Base-by-base conservation (phyloP, 2,329 filamentous ascomycete genomes). In the Orbilia ellipsospora region DNA sequence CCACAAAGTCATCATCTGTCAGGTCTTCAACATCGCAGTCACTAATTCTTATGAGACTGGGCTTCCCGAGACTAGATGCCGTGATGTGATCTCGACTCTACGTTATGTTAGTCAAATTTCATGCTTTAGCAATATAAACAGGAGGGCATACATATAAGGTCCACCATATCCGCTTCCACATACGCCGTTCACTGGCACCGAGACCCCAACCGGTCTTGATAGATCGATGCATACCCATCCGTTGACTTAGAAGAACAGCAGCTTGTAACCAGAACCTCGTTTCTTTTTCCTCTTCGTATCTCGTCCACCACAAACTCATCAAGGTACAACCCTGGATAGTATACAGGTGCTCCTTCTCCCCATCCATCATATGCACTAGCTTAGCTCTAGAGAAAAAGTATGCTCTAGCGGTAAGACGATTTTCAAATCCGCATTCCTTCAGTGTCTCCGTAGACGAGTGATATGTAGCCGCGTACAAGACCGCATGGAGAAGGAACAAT, bases 101-200 rank as follows among this genome's bases (percentile, higher is more conserved):
- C 8, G 20, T 0, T 23, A 56, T 36, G 31, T 36, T 36, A 18
- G 55, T 73, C 51, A 73, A 63, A 18, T 45, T 16, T 15, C 8
- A 23, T 28, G 4, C 6, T 28, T 7, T 20, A n/a, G n/a, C 2
- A 36, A 26, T 31, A 1, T 45, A 61, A 23, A 36, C 6, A 48
- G 16, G 48, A 16, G 12, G 7, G 36, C 72, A 69, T 75, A 75
- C 72, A 40, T 75, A 75, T 69, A 75, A 55, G 42, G 72, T 75
- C 72, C 72, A 75, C 72, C 72, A 75, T 54, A 75, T 75, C 16
- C 72, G 28, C 28, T 75, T 75, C 72, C 72, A 75, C 72, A 75
- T 75, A 18, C 72, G 72, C 15, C 65, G 52, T 36, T 75, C 72
- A 52, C 72, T 75, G 1, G 72, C 72, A 12, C 72, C 72, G 8